phyloP scores from a whole-genome alignment of 108 stramenopile species.

The Asterionellopsis glacialis region DNA sequence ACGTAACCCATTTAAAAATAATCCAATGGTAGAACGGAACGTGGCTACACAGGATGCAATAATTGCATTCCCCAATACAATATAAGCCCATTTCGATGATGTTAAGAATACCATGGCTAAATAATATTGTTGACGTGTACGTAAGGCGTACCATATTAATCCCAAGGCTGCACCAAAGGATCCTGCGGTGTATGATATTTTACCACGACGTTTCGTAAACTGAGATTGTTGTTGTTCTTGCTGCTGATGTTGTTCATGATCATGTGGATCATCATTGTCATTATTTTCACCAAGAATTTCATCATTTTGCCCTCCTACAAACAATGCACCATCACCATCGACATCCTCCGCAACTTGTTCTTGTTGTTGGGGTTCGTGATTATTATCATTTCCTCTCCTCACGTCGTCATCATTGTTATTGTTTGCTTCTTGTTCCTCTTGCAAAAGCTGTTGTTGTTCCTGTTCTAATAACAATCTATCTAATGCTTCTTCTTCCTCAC shows the following conservation, averaged over 20 bases:
- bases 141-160: constrained; percentile 66
- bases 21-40: constrained; percentile 43
- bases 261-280: not conserved
- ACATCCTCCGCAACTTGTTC: too few species aligned
- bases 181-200: constrained; percentile 1
- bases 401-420: not conserved
- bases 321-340: too few species aligned
- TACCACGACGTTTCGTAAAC: too few species aligned
- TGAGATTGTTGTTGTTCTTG: constrained; percentile 1
- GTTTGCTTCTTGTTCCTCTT: not conserved
- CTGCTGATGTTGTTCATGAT: not conserved
- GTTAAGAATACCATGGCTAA: constrained; percentile 86
- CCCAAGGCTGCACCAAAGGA: constrained; percentile 50
- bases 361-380: too few species aligned
- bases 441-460: not conserved
- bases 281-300: not conserved
- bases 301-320: too few species aligned
- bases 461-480: constrained; percentile 7
- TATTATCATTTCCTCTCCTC: too few species aligned
- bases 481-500: constrained; percentile 4
- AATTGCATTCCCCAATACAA: constrained; percentile 80
- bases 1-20: constrained; percentile 83
- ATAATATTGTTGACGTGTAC: constrained; percentile 91
- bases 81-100: constrained; percentile 84
- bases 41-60: constrained; percentile 53